phyloP scores from a whole-genome alignment of 371 early-diverging fungal genomes.

The Actinomortierella ambigua region DNA sequence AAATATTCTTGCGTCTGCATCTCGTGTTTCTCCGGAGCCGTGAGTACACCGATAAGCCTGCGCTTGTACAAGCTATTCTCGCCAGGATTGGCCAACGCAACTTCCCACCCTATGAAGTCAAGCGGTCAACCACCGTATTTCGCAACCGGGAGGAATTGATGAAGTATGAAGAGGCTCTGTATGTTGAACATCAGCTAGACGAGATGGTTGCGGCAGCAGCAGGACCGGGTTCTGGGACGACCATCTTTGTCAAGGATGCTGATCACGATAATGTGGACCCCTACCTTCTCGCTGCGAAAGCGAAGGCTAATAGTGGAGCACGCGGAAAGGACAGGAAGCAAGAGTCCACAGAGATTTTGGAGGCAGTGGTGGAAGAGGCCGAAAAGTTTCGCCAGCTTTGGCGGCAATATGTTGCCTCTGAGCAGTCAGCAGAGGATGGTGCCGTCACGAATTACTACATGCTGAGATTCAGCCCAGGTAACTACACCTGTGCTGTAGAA shows the following conservation, averaged over 20 bases:
- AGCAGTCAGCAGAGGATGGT: slow-evolving; percentile 5
- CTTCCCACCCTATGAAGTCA: slow-evolving; percentile 59
- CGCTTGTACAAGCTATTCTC: slow-evolving; percentile 59
- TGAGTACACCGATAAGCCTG: slow-evolving; percentile 35
- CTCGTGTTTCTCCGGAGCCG: slow-evolving; percentile 56
- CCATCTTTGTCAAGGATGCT: slow-evolving; percentile 39
- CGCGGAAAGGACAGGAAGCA: slow-evolving; percentile 13
- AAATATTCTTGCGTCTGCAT: slow-evolving; percentile 55
- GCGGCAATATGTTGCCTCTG: slow-evolving; percentile 29
- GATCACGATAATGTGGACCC: slow-evolving; percentile 9
- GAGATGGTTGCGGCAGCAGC: slow-evolving; percentile 32
- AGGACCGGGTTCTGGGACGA: slow-evolving; percentile 27
- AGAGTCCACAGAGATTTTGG: slow-evolving; percentile 53
- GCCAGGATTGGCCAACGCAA: slow-evolving; percentile 59
- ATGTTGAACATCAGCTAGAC: slow-evolving; percentile 44
- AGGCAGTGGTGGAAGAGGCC: slow-evolving; percentile 42
- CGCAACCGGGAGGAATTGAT: slow-evolving; percentile 54
- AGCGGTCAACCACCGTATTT: slow-evolving; percentile 60
- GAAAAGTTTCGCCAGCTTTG: slow-evolving; percentile 23
- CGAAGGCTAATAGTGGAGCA: neutral
- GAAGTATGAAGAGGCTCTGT: slow-evolving; percentile 60
- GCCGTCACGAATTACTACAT: slow-evolving; percentile 47
- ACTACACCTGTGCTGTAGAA: no score
- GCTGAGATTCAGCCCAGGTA: slow-evolving; percentile 61
- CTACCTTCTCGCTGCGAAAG: neutral